phyloP scores from a whole-genome alignment of 2,329 filamentous ascomycete species.

The Cytospora piceae region DNA sequence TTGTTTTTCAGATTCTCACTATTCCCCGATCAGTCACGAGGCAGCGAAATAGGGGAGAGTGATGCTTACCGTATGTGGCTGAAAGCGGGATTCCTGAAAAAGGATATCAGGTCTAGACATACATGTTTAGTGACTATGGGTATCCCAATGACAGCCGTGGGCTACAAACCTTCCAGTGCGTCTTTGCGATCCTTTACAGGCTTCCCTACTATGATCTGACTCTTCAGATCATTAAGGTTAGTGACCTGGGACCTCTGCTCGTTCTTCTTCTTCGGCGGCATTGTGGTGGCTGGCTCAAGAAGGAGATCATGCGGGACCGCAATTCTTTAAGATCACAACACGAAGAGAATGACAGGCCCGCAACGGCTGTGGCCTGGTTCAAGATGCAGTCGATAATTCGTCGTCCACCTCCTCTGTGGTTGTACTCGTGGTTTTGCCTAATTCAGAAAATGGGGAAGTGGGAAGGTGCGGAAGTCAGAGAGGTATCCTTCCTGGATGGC shows the following conservation, averaged over 20 bases:
- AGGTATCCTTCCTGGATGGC: not conserved
- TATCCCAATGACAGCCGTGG: no score
- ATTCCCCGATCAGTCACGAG: not conserved
- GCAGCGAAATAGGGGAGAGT: not conserved
- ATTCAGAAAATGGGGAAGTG: not conserved
- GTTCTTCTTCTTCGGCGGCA: slow-evolving; percentile 26
- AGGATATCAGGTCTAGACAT: slow-evolving; percentile 21
- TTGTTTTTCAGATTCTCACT: slow-evolving; percentile 66
- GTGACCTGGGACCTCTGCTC: slow-evolving; percentile 21
- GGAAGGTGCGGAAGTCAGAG: not conserved
- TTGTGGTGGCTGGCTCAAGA: not conserved
- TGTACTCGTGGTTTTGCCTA: not conserved
- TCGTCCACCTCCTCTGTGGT: not conserved
- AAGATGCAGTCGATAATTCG: not conserved
- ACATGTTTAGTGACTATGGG: not conserved
- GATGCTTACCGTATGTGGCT: slow-evolving; percentile 19
- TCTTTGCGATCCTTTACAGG: slow-evolving; percentile 18
- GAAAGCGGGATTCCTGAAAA: slow-evolving; percentile 20
- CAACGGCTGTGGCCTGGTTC: not conserved
- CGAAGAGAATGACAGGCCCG: not conserved
- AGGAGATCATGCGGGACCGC: not conserved
- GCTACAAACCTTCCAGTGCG: slow-evolving; percentile 24
- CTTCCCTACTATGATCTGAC: slow-evolving; percentile 7
- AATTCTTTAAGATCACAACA: not conserved
- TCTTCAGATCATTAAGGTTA: slow-evolving; percentile 26